Conservation (phyloP, 352 stramenopile genomes). For the Pythium guiyangense region DNA sequence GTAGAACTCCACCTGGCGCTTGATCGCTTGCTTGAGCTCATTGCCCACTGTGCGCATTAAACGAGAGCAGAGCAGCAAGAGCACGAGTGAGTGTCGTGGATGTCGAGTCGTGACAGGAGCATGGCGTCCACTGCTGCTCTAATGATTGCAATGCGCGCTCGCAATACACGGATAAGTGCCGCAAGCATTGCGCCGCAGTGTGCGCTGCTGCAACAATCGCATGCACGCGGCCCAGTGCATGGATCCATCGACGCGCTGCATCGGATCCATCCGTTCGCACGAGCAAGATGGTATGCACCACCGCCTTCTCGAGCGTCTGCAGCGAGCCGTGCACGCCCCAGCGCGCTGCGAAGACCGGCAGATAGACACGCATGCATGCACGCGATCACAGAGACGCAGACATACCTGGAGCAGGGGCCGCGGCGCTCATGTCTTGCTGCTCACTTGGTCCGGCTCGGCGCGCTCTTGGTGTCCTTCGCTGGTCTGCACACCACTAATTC, state of each 20-base stretch:
- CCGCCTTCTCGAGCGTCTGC: too few species aligned
- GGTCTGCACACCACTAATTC: conserved; percentile 17
- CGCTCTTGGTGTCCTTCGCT: conserved; percentile 1
- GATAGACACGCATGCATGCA: background rate
- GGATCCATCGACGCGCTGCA: too few species aligned
- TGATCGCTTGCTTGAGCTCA: conserved; percentile 76
- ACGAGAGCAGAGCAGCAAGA: too few species aligned
- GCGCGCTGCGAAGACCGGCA: background rate
- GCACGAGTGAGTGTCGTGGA: background rate
- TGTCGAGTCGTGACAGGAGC: background rate
- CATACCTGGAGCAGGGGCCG: conserved; percentile 8
- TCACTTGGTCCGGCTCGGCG: conserved; percentile 1
- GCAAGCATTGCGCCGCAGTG: too few species aligned
- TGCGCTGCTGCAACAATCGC: too few species aligned
- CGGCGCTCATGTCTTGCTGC: conserved; percentile 13
- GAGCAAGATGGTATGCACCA: too few species aligned
- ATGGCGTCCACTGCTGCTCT: too few species aligned
- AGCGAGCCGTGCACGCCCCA: background rate
- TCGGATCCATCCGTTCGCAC: too few species aligned
- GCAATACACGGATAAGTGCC: too few species aligned
- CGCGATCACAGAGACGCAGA: background rate
- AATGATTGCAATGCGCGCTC: too few species aligned
- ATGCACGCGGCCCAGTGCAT: background rate
- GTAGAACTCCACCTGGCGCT: conserved; percentile 90
- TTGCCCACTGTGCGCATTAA: conserved; percentile 30